phyloP scores from a whole-genome alignment of 2,329 filamentous ascomycete genomes.

The Botrytis sinoallii region DNA sequence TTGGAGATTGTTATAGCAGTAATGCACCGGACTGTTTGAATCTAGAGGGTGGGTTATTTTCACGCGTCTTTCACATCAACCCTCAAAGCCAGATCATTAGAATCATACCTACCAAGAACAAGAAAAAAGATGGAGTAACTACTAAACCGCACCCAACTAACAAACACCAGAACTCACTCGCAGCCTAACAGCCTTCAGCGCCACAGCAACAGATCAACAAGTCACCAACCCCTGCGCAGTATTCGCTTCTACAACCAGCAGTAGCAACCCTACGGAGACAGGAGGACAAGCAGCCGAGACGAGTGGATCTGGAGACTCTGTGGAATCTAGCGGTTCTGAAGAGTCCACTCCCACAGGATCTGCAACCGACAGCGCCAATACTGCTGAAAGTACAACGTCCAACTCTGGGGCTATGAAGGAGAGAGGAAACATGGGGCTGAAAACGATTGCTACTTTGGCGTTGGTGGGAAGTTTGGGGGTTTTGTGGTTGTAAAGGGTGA shows the following conservation, averaged over 20 bases:
- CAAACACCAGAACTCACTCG: neutral
- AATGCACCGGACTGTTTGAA: slow-evolving; percentile 15
- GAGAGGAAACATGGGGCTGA: slow-evolving; percentile 8
- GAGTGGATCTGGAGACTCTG: neutral
- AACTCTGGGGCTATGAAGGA: neutral
- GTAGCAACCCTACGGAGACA: neutral
- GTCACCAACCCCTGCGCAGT: slow-evolving; percentile 14
- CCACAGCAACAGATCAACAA: neutral
- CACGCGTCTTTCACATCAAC: no score
- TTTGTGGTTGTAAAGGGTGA: slow-evolving; percentile 12
- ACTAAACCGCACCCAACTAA: neutral
- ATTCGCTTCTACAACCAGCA: neutral
- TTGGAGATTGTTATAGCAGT: slow-evolving; percentile 3
- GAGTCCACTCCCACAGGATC: neutral
- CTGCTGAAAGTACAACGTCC: neutral
- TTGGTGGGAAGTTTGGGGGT: slow-evolving; percentile 8
- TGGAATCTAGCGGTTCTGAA: neutral
- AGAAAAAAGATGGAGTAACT: no score
- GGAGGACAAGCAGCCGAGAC: neutral
- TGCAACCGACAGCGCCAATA: neutral
- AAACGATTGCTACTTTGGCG: neutral
- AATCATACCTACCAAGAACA: neutral
- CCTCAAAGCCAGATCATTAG: neutral
- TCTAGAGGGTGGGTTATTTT: neutral
- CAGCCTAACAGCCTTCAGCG: slow-evolving; percentile 10